Percentiles rank a stretch among this genome's conserved stretches.
Conservation (phyloP, 176 grass and related monocot genomes). For the Otatea glauca region DNA sequence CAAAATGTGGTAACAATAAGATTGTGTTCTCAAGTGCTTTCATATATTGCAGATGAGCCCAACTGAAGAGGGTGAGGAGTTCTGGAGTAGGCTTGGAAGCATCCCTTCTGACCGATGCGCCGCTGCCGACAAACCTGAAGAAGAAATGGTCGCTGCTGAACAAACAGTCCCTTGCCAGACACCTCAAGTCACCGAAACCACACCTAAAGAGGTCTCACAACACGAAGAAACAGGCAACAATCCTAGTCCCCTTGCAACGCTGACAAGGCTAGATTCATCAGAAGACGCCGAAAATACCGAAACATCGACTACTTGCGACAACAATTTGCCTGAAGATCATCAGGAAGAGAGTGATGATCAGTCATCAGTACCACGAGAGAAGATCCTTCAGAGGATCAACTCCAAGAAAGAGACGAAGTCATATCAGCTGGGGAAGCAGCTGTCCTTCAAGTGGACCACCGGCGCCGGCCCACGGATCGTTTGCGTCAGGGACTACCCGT, state of each 20-base stretch:
- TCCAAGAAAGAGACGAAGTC: slow-evolving; percentile 76
- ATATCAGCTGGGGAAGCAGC: slow-evolving; percentile 77
- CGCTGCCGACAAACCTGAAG: slow-evolving; percentile 2
- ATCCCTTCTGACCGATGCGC: slow-evolving; percentile 45
- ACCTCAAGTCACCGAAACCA: slow-evolving; percentile 19
- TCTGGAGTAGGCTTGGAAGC: slow-evolving; percentile 59
- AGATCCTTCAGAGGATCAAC: slow-evolving; percentile 70
- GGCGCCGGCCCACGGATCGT: slow-evolving; percentile 89
- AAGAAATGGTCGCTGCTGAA: slow-evolving; percentile 20
- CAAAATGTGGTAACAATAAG: neutral
- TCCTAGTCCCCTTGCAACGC: neutral
- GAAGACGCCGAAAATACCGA: neutral
- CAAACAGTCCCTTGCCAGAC: neutral
- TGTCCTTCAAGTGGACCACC: slow-evolving; percentile 91
- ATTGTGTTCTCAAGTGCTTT: slow-evolving; percentile 27
- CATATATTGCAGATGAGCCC: slow-evolving; percentile 68
- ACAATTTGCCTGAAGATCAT: slow-evolving; percentile 24
- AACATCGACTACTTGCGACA: neutral
- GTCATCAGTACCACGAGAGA: slow-evolving; percentile 53
- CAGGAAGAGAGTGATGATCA: slow-evolving; percentile 24
- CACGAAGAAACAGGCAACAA: neutral
- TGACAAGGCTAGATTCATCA: slow-evolving; percentile 22
- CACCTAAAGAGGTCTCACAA: slow-evolving; percentile 15
- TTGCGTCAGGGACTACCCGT: slow-evolving; percentile 88
- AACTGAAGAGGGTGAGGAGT: slow-evolving; percentile 68